Evolutionary conservation across 2,329 filamentous ascomycete species (phyloP), one percentile per base, ranked within the genome.

Genomic region (Lachnellula subtilissima): DNA sequence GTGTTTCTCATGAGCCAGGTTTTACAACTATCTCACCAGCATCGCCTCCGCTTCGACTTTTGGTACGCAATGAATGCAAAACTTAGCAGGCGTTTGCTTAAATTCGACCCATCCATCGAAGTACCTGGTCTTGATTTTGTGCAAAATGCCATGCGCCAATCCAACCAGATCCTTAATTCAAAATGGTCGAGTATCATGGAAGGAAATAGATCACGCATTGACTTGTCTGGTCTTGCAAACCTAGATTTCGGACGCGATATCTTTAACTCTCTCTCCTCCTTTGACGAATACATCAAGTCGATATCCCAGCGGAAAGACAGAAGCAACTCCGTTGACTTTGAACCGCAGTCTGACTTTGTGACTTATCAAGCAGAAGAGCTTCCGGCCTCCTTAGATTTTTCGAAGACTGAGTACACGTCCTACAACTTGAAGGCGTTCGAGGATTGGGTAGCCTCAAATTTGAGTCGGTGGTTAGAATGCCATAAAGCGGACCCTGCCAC

Each of bases 51-150:
- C 0, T 65, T 64, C 4, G 69, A 74, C 9, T 17, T 71, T 15
- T 48, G 76, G 0, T 70, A 71, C 48, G 57, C 64, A 3, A 77
- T 81, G 71, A 72, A 61, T 8, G 69, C 73, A 1, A 82, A 81
- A 54, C 50, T 81, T n/a, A 65, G 67, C 2, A 68, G 74, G 8
- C 73, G 78, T 0, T 55, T 74, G 2, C 57, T 68, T 19, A 81
- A 81, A 57, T 63, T 80, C 11, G 55, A 59, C 7, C 4, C 52
- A 15, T 39, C 40, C 11, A 23, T 25, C 12, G 50, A 50, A 5
- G 5, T 5, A 9, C 22, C 50, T 5, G 45, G 49, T 42, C 17
- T 59, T 15, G n/a, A 53, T 7, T 37, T 52, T n/a, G 53, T 60
- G 5, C 17, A 48, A 9, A 28, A 35, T 19, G 15, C 42, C 15